phyloP scores from a whole-genome alignment of 345 rosid genomes.

The Trapa incisa region DNA sequence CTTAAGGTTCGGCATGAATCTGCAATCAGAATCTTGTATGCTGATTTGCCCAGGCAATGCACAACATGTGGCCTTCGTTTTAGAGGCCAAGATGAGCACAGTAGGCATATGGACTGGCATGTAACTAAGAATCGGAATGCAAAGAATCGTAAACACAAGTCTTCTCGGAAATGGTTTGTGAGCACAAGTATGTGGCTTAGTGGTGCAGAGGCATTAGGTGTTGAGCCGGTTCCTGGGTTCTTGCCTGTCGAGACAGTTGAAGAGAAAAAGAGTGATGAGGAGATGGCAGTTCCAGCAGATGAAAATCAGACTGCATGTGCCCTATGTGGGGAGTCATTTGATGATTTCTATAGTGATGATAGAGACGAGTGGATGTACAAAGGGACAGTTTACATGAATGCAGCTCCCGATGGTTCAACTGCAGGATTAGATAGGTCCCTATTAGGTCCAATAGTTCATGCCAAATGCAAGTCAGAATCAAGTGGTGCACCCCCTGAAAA shows the following conservation, averaged over 20 bases:
- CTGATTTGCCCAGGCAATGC: slow-evolving; percentile 93
- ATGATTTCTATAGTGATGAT: slow-evolving; percentile 94
- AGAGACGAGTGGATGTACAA: slow-evolving; percentile 98
- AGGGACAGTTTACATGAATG: slow-evolving; percentile 94
- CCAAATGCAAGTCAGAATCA: slow-evolving; percentile 90
- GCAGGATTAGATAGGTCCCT: slow-evolving; percentile 62
- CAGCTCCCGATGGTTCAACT: slow-evolving; percentile 31
- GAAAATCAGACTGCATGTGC: slow-evolving; percentile 89
- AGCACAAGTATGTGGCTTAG: slow-evolving; percentile 94
- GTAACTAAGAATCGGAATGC: slow-evolving; percentile 95
- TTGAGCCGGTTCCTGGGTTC: slow-evolving; percentile 89
- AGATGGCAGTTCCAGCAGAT: slow-evolving; percentile 95
- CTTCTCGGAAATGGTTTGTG: slow-evolving; percentile 98
- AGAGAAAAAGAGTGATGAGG: slow-evolving; percentile 84
- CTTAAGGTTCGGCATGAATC: slow-evolving; percentile 83
- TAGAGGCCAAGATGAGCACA: slow-evolving; percentile 87
- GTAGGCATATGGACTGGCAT: slow-evolving; percentile 99
- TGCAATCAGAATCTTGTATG: slow-evolving; percentile 63
- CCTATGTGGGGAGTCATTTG: slow-evolving; percentile 91
- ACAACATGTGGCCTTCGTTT: slow-evolving; percentile 93
- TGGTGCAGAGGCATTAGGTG: slow-evolving; percentile 95
- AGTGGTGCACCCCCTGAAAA: slow-evolving; percentile 41
- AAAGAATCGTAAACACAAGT: slow-evolving; percentile 85
- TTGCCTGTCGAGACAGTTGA: slow-evolving; percentile 48
- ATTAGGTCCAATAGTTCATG: slow-evolving; percentile 96